Percentiles rank a stretch among this genome's conserved stretches.
Conservation (phyloP, 805 yeast genomes). For the Cyberlindnera japonica region DNA sequence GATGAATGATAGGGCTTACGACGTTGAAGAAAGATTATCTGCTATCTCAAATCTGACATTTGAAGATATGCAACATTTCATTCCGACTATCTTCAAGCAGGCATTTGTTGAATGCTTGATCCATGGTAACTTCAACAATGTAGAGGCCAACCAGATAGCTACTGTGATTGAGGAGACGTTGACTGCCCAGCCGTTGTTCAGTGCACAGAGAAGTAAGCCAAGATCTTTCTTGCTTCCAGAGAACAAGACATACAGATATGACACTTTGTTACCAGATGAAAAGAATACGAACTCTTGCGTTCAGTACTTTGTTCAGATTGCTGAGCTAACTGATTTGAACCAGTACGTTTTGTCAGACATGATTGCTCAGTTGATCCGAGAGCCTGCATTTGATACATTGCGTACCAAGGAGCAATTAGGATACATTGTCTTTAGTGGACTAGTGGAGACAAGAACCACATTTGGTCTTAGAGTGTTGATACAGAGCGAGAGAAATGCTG, state of each 20-base stretch:
- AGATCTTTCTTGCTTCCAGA: conserved; percentile 42
- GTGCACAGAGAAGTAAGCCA: conserved; percentile 40
- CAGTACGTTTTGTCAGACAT: conserved; percentile 55
- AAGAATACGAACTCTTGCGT: conserved; percentile 80
- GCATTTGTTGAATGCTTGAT: conserved; percentile 68
- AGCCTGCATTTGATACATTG: conserved; percentile 85
- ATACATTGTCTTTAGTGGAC: conserved; percentile 84
- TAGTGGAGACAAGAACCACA: conserved; percentile 63
- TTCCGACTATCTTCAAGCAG: conserved; percentile 52
- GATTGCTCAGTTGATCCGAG: conserved; percentile 68
- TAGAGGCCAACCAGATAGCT: conserved; percentile 50
- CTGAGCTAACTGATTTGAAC: conserved; percentile 42
- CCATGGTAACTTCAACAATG: conserved; percentile 64
- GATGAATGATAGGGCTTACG: conserved; percentile 70
- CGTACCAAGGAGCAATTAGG: conserved; percentile 96
- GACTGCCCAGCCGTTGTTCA: conserved; percentile 36
- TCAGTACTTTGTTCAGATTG: conserved; percentile 72
- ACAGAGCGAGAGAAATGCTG: conserved; percentile 78
- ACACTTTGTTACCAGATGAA: conserved; percentile 52
- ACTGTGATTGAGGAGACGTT: conserved; percentile 38
- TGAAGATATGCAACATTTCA: conserved; percentile 48
- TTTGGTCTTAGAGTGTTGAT: conserved; percentile 70
- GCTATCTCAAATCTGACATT: conserved; percentile 43
- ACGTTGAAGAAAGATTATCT: conserved; percentile 54
- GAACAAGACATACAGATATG: conserved; percentile 42